These are phyloP conservation scores for Saturnispora sanitii DNA, from an alignment of 805 yeast genomes.

Conservation along the genomic window DNA sequence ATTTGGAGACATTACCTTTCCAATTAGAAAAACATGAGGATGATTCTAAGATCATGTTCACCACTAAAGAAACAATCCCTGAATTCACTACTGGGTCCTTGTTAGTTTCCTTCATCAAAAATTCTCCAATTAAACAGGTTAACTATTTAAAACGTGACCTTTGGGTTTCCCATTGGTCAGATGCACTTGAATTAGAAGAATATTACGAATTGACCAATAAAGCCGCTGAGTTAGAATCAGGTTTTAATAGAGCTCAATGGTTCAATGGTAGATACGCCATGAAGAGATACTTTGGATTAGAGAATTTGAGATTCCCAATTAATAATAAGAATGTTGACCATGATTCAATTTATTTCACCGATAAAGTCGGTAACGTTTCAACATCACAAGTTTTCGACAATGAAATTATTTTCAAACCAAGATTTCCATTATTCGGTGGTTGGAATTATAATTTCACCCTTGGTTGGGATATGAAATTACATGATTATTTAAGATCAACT, in stretches of 20 bases:
- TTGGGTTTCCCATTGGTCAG: constrained; percentile 85
- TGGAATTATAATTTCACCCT: constrained; percentile 93
- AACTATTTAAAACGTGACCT: constrained; percentile 56
- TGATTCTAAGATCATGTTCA: constrained; percentile 20
- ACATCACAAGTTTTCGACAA: constrained; percentile 45
- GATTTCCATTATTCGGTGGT: constrained; percentile 93
- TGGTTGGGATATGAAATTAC: constrained; percentile 74
- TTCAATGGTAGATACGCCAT: constrained; percentile 45
- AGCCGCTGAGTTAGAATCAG: constrained; percentile 59
- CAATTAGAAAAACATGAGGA: constrained; percentile 16
- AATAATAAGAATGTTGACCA: constrained; percentile 42
- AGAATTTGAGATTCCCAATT: constrained; percentile 49
- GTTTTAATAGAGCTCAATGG: constrained; percentile 77
- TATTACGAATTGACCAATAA: constrained; percentile 69
- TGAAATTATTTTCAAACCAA: constrained; percentile 57
- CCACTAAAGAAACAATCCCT: constrained; percentile 19
- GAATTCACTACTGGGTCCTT: constrained; percentile 42
- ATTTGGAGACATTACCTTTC: constrained; percentile 8
- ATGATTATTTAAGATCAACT: constrained; percentile 39
- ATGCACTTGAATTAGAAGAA: constrained; percentile 69
- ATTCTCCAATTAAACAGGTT: constrained; percentile 54
- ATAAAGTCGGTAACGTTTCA: constrained; percentile 87
- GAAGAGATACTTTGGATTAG: constrained; percentile 49
- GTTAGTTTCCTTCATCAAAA: constrained; percentile 53
- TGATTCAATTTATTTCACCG: constrained; percentile 56